phyloP scores from a whole-genome alignment of 1,284 basidiomycete genomes.

The Ustilago xerochloae region DNA sequence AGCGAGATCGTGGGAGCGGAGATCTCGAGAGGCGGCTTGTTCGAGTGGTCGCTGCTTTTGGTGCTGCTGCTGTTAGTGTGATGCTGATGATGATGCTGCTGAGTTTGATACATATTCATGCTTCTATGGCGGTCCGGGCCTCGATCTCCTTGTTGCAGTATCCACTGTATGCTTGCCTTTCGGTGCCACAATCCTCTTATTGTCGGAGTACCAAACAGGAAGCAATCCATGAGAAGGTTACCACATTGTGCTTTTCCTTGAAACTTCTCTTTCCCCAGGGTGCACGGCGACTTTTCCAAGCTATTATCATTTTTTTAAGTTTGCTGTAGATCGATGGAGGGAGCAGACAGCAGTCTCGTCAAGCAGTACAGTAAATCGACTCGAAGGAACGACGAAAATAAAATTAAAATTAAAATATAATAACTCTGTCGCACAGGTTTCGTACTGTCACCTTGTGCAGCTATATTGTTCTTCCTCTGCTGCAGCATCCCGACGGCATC shows the following conservation, averaged over 20 bases:
- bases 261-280: not conserved
- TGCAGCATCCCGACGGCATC: not conserved
- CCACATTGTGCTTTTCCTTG: not conserved
- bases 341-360: not conserved
- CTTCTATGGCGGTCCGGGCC: constrained; percentile 5
- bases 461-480: not conserved
- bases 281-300: not conserved
- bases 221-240: constrained; percentile 1
- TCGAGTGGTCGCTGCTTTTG: not conserved
- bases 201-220: not conserved
- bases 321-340: not conserved
- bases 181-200: not conserved
- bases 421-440: no score
- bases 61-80: not conserved
- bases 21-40: constrained; percentile 6
- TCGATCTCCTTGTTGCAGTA: constrained; percentile 3
- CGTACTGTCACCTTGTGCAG: not conserved
- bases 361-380: not conserved
- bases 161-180: no score
- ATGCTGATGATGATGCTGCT: constrained; percentile 1
- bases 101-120: constrained; percentile 8
- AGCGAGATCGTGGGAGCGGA: constrained; percentile 27
- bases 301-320: no score
- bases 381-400: not conserved
- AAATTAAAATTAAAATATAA: no score